A percentile compares a stretch with the other conserved stretches of the same genome.
These are phyloP conservation scores for Quercus tomentella DNA, from an alignment of 331 rosid species.

Conservation along the genomic window DNA sequence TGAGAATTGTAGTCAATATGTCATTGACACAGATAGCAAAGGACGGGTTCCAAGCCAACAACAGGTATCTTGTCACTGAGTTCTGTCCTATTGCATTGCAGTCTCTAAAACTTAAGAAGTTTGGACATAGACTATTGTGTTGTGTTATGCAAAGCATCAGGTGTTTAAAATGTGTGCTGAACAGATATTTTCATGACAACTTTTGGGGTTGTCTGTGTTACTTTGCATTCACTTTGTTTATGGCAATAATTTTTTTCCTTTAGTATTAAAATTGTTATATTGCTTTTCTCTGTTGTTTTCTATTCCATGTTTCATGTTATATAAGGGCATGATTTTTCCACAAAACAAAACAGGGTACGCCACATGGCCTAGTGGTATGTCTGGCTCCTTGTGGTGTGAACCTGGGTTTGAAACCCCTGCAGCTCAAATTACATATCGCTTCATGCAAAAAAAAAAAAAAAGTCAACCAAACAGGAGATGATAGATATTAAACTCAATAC, in stretches of 20 bases:
- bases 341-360: neutral
- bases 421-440: too few species aligned
- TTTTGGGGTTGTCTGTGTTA: neutral
- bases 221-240: neutral
- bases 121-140: neutral
- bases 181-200: neutral
- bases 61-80: slow-evolving; percentile 48
- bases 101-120: neutral
- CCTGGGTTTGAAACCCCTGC: too few species aligned
- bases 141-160: neutral
- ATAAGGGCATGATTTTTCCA: neutral
- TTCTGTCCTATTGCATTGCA: neutral
- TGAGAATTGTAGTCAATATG: slow-evolving; percentile 88
- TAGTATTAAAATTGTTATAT: neutral
- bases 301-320: neutral
- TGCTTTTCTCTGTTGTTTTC: too few species aligned
- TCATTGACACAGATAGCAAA: slow-evolving; percentile 77
- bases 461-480: too few species aligned
- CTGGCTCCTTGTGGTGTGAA: too few species aligned
- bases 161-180: neutral
- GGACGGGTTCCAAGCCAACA: slow-evolving; percentile 88
- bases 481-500: too few species aligned
- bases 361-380: too few species aligned
- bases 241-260: neutral
- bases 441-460: too few species aligned